These are phyloP conservation scores for Cyclanthera cordifolia DNA, from an alignment of 306 rosid genomes.

Conservation along the genomic window DNA sequence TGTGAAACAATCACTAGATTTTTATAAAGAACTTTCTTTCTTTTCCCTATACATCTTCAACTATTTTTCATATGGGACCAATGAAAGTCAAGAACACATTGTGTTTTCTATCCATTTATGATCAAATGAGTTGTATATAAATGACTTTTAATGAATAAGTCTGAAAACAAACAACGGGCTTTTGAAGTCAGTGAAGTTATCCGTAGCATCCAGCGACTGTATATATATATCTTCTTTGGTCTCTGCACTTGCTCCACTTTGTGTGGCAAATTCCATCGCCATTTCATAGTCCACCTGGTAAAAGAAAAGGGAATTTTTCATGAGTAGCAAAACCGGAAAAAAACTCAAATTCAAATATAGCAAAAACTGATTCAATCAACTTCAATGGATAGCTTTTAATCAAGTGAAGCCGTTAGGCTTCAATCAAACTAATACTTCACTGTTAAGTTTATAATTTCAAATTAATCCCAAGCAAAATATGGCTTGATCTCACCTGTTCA, in stretches of 20 bases:
- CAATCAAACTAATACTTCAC: background rate
- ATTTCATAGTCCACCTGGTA: conserved; percentile 91
- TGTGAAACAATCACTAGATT: background rate
- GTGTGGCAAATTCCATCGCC: conserved; percentile 90
- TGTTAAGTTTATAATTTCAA: background rate
- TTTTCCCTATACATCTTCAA: background rate
- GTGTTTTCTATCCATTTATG: background rate
- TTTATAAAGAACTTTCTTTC: background rate
- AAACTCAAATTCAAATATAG: too few relatives aligned
- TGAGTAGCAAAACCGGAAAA: too few relatives aligned
- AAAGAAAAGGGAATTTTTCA: background rate
- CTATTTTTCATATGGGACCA: background rate
- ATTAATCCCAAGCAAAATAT: conserved; percentile 3
- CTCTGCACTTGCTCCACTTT: conserved; percentile 86
- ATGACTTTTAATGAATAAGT: conserved; percentile 25
- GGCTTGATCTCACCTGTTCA: conserved; percentile 52
- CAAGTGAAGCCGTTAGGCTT: too few relatives aligned
- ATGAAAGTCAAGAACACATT: background rate
- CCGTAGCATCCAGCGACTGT: conserved; percentile 49
- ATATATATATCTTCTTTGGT: conserved; percentile 59
- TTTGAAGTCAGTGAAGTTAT: conserved; percentile 45
- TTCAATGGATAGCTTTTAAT: too few relatives aligned
- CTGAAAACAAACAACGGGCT: conserved; percentile 62
- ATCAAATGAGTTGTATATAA: conserved; percentile 6
- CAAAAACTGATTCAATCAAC: too few relatives aligned